Evolutionary conservation across 2,329 filamentous ascomycete species (phyloP), one percentile per base, ranked within the genome.

Genomic region (Botrytis cinerea): DNA sequence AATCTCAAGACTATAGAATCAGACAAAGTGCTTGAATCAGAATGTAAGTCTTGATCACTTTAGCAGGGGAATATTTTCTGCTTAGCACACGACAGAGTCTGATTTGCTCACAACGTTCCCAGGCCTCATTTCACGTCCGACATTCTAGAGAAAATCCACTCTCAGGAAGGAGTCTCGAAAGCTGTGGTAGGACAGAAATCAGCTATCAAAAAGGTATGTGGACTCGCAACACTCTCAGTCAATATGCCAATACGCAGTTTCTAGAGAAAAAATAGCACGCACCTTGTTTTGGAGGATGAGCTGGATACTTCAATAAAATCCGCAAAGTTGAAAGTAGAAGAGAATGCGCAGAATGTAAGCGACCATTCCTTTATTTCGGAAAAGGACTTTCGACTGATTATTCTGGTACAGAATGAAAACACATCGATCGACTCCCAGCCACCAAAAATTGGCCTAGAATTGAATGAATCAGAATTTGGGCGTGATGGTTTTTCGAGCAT

Each of bases 401-500:
- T 4, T 32, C n/a, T 28, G 14, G 14, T 57, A 57, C 2, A 57
- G n/a, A 28, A 57, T 16, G 1, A n/a, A 18, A 18, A 32, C 5
- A 18, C 6, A 8, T 18, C 51, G 16, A 18, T 28, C 16, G 51
- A 28, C 6, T 18, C 10, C 14, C n/a, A 16, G 18, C 51, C n/a
- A 4, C 51, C n/a, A 8, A 28, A 8, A 57, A 1, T 4, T 18
- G 48, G 12, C n/a, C 48, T 5, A 16, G 48, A 54, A 54, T 16
- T 25, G 12, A 54, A 7, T n/a, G 25, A 54, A n/a, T n/a, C 48
- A 14, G 18, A 57, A 28, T 12, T 0, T 28, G 14, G 18, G 51
- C 0, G 14, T 57, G 14, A 7, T 5, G 1, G 14, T 28, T 9
- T 6, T 16, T 57, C 14, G n/a, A 18, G 14, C 7, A 8, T 2